A percentile compares a stretch with the other conserved stretches of the same genome.
phyloP scores from a whole-genome alignment of 805 yeast genomes.

The Candida chauliodis region DNA sequence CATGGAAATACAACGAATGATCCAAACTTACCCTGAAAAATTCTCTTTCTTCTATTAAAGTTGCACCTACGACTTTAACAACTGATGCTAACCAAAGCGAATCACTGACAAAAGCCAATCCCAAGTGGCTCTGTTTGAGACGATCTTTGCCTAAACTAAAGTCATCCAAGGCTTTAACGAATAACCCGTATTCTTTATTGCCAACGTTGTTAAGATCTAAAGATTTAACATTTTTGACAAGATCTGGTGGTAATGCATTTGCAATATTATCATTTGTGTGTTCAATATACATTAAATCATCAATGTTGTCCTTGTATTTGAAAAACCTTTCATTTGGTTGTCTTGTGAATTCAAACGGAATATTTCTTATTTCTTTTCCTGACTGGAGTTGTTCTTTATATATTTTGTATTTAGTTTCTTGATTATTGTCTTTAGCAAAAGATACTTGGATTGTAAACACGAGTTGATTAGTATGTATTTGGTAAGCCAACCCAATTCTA shows the following conservation, averaged over 20 bases:
- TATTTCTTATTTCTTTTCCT: constrained; percentile 17
- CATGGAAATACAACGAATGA: constrained; percentile 35
- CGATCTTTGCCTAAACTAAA: constrained; percentile 20
- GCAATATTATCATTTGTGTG: constrained; percentile 28
- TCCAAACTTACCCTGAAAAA: constrained; percentile 39
- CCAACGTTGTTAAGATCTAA: constrained; percentile 14
- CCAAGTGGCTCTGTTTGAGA: constrained; percentile 18
- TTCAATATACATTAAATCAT: constrained; percentile 14
- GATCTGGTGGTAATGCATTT: constrained; percentile 25
- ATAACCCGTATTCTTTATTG: constrained; percentile 24
- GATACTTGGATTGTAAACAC: constrained; percentile 31
- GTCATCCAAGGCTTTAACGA: constrained; percentile 28
- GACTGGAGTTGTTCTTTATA: constrained; percentile 4
- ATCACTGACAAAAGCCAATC: constrained; percentile 27
- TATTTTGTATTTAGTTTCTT: constrained; percentile 11
- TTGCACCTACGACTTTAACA: constrained; percentile 22
- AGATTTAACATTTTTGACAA: constrained; percentile 9
- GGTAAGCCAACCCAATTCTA: constrained; percentile 27
- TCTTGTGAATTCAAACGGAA: constrained; percentile 29
- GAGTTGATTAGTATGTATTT: constrained; percentile 21
- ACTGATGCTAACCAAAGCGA: constrained; percentile 28
- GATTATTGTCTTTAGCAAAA: constrained; percentile 26
- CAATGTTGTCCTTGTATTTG: constrained; percentile 18
- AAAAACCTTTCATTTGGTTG: constrained; percentile 21
- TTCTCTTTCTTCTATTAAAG: constrained; percentile 13